A percentile compares a stretch with the other conserved stretches of the same genome.
These are phyloP conservation scores for Penicillium angulare DNA, from an alignment of 495 filamentous ascomycete species.

Conservation along the genomic window DNA sequence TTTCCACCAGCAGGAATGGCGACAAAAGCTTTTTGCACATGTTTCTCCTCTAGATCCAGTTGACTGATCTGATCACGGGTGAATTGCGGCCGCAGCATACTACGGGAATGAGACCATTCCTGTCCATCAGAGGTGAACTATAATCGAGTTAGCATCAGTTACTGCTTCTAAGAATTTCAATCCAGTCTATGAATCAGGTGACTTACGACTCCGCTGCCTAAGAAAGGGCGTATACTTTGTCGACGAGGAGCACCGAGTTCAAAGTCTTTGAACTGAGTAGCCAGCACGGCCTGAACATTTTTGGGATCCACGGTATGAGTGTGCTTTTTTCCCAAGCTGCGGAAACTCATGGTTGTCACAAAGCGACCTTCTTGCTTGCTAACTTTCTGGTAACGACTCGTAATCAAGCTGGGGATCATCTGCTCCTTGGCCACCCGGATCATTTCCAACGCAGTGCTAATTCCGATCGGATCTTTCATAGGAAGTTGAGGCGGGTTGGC, in stretches of 20 bases:
- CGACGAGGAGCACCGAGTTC: slow-evolving; percentile 36
- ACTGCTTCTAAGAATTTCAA: no score
- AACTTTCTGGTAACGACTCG: slow-evolving; percentile 21
- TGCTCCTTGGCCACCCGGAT: slow-evolving; percentile 32
- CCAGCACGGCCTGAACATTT: slow-evolving; percentile 52
- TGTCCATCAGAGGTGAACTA: slow-evolving; percentile 51
- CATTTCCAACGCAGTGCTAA: slow-evolving; percentile 23
- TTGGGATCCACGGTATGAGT: slow-evolving; percentile 50
- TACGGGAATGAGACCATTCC: slow-evolving; percentile 52
- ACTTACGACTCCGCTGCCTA: slow-evolving; percentile 50
- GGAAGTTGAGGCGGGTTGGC: slow-evolving; percentile 29
- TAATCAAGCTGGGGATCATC: slow-evolving; percentile 19
- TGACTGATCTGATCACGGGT: slow-evolving; percentile 51
- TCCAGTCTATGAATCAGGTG: no score
- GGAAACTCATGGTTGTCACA: slow-evolving; percentile 27
- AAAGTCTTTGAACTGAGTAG: slow-evolving; percentile 54
- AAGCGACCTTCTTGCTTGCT: slow-evolving; percentile 27
- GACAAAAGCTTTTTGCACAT: slow-evolving; percentile 46
- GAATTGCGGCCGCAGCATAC: slow-evolving; percentile 57
- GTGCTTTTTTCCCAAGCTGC: slow-evolving; percentile 26
- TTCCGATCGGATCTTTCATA: slow-evolving; percentile 29
- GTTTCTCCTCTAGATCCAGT: slow-evolving; percentile 51
- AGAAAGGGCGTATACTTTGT: slow-evolving; percentile 33
- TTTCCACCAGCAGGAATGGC: slow-evolving; percentile 31
- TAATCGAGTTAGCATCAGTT: no score